A percentile compares a stretch with the other conserved stretches of the same genome.
Evolutionary conservation across 495 filamentous ascomycete genomes (phyloP).

Genomic region (Schizothecium vesticola): DNA sequence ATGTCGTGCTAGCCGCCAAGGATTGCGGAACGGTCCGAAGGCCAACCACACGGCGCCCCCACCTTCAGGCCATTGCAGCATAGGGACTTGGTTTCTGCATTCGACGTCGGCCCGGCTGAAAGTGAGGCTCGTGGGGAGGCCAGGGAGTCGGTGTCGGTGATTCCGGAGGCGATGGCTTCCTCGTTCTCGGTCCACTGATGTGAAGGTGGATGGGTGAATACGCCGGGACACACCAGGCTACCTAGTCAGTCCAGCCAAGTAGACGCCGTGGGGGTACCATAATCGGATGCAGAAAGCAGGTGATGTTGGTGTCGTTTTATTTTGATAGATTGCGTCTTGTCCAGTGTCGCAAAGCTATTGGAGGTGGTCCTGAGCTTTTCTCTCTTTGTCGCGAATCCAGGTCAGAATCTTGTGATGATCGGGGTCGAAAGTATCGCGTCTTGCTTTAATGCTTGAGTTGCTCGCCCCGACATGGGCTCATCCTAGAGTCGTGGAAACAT

Average conservation of each 20-base stretch:
- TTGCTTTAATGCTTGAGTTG: too few relatives aligned
- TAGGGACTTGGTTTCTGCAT: neutral
- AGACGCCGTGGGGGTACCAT: neutral
- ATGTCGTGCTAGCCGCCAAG: slow-evolving; percentile 34
- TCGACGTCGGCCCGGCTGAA: neutral
- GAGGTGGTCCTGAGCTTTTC: neutral
- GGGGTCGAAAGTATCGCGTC: too few relatives aligned
- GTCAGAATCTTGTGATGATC: too few relatives aligned
- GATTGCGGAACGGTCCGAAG: slow-evolving; percentile 22
- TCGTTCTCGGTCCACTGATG: neutral
- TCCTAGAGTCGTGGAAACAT: too few relatives aligned
- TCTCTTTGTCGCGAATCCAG: neutral
- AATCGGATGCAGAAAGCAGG: neutral
- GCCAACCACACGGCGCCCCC: neutral
- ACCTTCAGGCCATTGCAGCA: neutral
- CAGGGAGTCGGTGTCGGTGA: neutral
- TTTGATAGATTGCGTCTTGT: neutral
- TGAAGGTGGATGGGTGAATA: neutral
- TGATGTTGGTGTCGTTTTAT: neutral
- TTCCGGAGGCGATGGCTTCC: neutral
- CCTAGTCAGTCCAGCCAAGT: neutral
- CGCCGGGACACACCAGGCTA: neutral
- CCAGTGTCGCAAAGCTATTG: neutral
- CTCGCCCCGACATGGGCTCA: too few relatives aligned
- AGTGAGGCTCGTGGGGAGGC: neutral